phyloP scores from a whole-genome alignment of 306 rosid species.

The Senna siamea region DNA sequence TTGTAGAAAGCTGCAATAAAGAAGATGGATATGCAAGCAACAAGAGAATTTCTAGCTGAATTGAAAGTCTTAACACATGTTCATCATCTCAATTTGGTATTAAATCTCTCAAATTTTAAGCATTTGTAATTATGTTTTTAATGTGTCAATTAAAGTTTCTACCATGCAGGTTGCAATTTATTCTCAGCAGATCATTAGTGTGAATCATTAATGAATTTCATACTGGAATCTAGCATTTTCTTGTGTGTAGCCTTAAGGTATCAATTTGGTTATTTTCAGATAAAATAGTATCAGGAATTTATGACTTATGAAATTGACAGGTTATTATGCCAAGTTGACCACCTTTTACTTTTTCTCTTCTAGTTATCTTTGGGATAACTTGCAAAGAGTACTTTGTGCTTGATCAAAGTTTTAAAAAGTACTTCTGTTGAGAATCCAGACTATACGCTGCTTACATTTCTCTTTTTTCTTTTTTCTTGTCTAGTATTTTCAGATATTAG shows the following conservation, averaged over 20 bases:
- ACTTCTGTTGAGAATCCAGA: not conserved
- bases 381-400: not conserved
- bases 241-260: not conserved
- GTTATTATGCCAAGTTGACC: not conserved
- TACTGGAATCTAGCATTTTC: constrained; percentile 26
- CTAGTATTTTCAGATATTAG: not conserved
- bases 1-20: constrained; percentile 93
- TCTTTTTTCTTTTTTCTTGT: not conserved
- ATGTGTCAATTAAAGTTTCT: not conserved
- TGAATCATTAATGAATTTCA: constrained; percentile 16
- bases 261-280: constrained; percentile 1
- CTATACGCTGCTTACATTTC: not conserved
- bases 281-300: constrained; percentile 13
- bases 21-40: constrained; percentile 99
- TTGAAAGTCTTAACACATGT: constrained; percentile 87
- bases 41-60: constrained; percentile 92
- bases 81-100: constrained; percentile 96
- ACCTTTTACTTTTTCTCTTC: not conserved
- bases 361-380: constrained; percentile 4
- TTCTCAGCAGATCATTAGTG: not conserved
- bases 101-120: constrained; percentile 25
- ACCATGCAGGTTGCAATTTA: constrained; percentile 22
- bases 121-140: not conserved
- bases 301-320: not conserved
- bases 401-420: not conserved